Evolutionary conservation across 2,329 filamentous ascomycete species (phyloP), one percentile per base, ranked within the genome.

Genomic region (Myriosclerotinia curreyana): DNA sequence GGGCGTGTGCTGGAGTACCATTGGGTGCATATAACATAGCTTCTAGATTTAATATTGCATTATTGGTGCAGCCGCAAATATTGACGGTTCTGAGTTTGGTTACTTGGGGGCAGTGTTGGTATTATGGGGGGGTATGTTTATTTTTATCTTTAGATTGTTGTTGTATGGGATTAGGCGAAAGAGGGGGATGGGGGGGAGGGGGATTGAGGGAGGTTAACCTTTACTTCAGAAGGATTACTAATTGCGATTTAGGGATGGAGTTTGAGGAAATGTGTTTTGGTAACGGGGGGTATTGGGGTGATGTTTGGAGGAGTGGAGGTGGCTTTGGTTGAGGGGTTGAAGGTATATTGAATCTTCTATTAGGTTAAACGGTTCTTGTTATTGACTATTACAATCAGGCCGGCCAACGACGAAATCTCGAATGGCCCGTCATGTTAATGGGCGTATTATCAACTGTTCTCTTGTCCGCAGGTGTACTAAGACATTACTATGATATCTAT

Each of bases 401-500:
- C 22, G 36, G 77, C 78, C 34, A 77, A 44, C 81, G 81, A 0
- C 77, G 78, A 62, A 67, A 75, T 0, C 75, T 73, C 22, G 74
- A 79, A 3, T 91, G 87, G 88, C 86, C 88, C 0, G 72, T 84
- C 54, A 87, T 81, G 0, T 68, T 89, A 0, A 90, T 90, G 86
- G 87, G 87, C 1, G 81, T 85, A 0, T 73, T 90, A 0, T 86
- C 87, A 0, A 86, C 87, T 0, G 73, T 79, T 0, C 77, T 91
- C 3, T 80, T 91, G 1, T 85, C 85, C 1, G 80, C 84, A 1
- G 88, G 88, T 0, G 88, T 91, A 0, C 75, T 89, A 9, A 77
- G 84, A 2, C 87, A 91, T 72, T 91, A 90, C 70, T 84, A 82
- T 78, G 87, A 91, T 67, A 90, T 91, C 28, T 89, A 84, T 70